Percentiles rank a stretch among this genome's conserved stretches.
Evolutionary conservation across 2,329 filamentous ascomycete species (phyloP).

Genomic region (Pseudogymnoascus pannorum): DNA sequence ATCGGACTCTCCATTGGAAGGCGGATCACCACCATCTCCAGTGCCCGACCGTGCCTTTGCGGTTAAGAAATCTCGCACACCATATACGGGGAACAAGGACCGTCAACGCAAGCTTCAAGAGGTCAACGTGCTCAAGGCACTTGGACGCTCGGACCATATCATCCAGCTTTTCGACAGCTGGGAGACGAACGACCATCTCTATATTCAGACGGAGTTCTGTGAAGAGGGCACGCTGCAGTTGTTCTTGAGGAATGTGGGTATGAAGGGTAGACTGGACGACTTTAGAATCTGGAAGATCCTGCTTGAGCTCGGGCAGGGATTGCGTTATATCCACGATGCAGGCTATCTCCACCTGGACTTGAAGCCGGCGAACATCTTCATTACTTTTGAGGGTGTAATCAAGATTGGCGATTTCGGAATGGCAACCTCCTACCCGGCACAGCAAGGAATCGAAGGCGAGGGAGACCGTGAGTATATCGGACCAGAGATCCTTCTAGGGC

Average conservation of each 20-base stretch:
- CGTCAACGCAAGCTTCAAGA: constrained; percentile 79
- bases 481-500: constrained; percentile 80
- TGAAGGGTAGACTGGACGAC: constrained; percentile 83
- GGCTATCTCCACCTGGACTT: constrained; percentile 81
- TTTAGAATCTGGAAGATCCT: constrained; percentile 99
- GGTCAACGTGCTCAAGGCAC: constrained; percentile 67
- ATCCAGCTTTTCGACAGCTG: constrained; percentile 78
- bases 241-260: constrained; percentile 76
- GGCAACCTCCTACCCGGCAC: constrained; percentile 71
- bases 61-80: constrained; percentile 85
- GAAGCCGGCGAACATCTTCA: constrained; percentile 78
- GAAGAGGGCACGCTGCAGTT: constrained; percentile 85
- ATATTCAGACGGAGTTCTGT: constrained; percentile 96
- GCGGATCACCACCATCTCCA: constrained; percentile 45
- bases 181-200: constrained; percentile 79
- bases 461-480: constrained; percentile 96
- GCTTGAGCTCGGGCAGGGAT: constrained; percentile 74
- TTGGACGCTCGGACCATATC: constrained; percentile 77
- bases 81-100: constrained; percentile 70
- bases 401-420: constrained; percentile 85
- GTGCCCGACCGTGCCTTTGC: constrained; percentile 64
- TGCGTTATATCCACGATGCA: constrained; percentile 83
- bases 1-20: constrained; percentile 40
- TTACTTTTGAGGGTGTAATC: constrained; percentile 71
- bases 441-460: constrained; percentile 74